Evolutionary conservation across 1,139 yeast genomes (phyloP), one percentile per base, ranked within the genome.

Genomic region (Hemisphaericaspora lyxosophila): DNA sequence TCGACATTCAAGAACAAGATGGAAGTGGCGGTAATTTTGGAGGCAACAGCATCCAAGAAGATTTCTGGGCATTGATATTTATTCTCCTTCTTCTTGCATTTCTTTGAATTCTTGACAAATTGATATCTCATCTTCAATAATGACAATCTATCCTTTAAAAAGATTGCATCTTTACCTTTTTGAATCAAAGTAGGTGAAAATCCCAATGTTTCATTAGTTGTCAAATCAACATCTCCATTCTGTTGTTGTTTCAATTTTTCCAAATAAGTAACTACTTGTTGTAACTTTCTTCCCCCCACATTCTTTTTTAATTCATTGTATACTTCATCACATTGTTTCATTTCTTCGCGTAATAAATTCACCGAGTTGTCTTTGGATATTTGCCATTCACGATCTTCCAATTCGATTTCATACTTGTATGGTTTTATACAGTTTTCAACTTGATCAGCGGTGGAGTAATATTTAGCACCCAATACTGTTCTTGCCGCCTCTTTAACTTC

Each of bases 371-470:
- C 95, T 46, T 87, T 79, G 28, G 96, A 83, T 11, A 76, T 59
- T 27, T 72, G 66, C 99, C 99, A 94, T 58, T 94, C 98, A 31
- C 96, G 74, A 53, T 89, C 96, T 55, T 92, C 98, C 33, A 92
- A 78, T 57, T 94, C 98, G 44, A 94, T 90, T 57, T 94, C 98
- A 60, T 92, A 92, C 62, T 94, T 94, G 65, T 84, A 92, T 2
- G 98, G 98, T 60, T 94, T 94, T 54, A 94, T 90, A 65, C 97
- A 90, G 60, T 92, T 94, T 56, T 94, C 99, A 12, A 94, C 98
- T 59, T 94, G 98, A 58, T 94, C 98, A 0, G 98, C 95, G 0
- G 98, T 92, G 1, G 96, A 84, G 49, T 84, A 88, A 57, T 78
- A 92, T 47, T 92, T 80, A 26, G 85, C 68, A 45, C 82, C 80